These are phyloP conservation scores for Sphagnum magellanicum DNA, from an alignment of 228 moss, liverwort and hornwort genomes.

Conservation along the genomic window DNA sequence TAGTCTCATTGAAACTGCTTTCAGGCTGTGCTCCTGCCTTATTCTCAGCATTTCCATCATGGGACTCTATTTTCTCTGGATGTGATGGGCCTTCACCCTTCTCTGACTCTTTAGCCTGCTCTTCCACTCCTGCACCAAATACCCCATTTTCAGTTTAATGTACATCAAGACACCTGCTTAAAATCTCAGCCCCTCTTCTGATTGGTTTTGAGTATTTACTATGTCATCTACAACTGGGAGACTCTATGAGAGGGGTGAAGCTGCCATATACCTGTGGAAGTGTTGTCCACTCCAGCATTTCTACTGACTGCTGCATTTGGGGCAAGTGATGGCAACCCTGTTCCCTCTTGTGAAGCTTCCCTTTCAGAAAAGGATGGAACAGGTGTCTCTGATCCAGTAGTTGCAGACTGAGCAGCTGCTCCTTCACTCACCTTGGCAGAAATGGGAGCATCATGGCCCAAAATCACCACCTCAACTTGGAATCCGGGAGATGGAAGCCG, in stretches of 20 bases:
- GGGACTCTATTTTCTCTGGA: slow-evolving; percentile 4
- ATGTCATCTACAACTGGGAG: background rate
- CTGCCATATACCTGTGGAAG: background rate
- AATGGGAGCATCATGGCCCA: slow-evolving; percentile 92
- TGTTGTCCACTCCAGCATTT: no score
- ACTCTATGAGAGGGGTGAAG: background rate
- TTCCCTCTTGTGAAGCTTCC: background rate
- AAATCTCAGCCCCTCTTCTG: background rate
- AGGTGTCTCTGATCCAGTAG: slow-evolving; percentile 24
- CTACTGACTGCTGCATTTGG: no score
- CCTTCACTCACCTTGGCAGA: slow-evolving; percentile 51
- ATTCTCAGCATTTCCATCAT: slow-evolving; percentile 10
- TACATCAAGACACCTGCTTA: no score
- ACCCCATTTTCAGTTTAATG: background rate
- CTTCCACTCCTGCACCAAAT: background rate
- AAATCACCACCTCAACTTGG: slow-evolving; percentile 90
- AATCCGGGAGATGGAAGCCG: slow-evolving; percentile 94
- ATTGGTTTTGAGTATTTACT: background rate
- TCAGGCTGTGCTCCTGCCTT: background rate
- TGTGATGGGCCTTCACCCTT: slow-evolving; percentile 12
- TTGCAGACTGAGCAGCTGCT: slow-evolving; percentile 28
- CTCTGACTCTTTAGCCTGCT: background rate
- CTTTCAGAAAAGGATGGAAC: slow-evolving; percentile 7
- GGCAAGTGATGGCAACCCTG: background rate
- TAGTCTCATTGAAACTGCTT: slow-evolving; percentile 33